These are phyloP conservation scores for Syncephalastrum contaminatum DNA, from an alignment of 371 early-diverging fungal genomes.

Conservation along the genomic window DNA sequence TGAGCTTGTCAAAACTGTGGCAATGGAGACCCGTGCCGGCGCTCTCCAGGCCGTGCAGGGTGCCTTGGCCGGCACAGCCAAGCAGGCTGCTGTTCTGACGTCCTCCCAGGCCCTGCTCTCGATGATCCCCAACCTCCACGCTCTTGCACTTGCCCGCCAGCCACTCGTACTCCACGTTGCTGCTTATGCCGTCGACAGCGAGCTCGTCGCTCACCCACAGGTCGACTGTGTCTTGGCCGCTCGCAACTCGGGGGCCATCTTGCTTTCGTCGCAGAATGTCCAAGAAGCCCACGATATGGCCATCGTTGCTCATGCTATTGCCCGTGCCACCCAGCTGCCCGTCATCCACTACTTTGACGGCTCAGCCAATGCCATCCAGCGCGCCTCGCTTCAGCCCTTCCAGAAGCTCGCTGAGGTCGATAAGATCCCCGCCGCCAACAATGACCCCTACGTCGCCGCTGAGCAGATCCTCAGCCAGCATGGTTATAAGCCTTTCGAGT, in stretches of 20 bases:
- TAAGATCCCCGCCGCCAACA: slow-evolving; percentile 8
- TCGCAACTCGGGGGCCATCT: slow-evolving; percentile 63
- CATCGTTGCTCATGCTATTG: slow-evolving; percentile 65
- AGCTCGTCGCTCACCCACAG: slow-evolving; percentile 52
- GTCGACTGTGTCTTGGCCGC: slow-evolving; percentile 71
- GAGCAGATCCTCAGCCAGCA: slow-evolving; percentile 56
- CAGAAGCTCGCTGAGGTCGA: slow-evolving; percentile 31
- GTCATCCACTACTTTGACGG: slow-evolving; percentile 81
- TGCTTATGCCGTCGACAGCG: slow-evolving; percentile 63
- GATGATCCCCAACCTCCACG: slow-evolving; percentile 81
- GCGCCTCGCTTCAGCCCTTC: slow-evolving; percentile 50
- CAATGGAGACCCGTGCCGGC: slow-evolving; percentile 79
- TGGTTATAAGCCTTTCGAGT: slow-evolving; percentile 77
- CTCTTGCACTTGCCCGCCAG: slow-evolving; percentile 57
- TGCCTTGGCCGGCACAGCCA: slow-evolving; percentile 48
- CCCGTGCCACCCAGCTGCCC: slow-evolving; percentile 58
- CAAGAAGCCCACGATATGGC: slow-evolving; percentile 84
- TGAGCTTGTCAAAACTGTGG: slow-evolving; percentile 60
- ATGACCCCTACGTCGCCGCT: slow-evolving; percentile 39
- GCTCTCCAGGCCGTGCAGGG: slow-evolving; percentile 84
- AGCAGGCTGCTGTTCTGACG: slow-evolving; percentile 62
- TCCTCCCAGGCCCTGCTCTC: slow-evolving; percentile 74
- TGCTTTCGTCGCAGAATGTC: slow-evolving; percentile 67
- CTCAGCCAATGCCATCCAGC: slow-evolving; percentile 46
- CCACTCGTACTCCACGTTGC: slow-evolving; percentile 85